Evolutionary conservation across 129 eudicot species (phyloP).

Genomic region (Erigeron canadensis): DNA sequence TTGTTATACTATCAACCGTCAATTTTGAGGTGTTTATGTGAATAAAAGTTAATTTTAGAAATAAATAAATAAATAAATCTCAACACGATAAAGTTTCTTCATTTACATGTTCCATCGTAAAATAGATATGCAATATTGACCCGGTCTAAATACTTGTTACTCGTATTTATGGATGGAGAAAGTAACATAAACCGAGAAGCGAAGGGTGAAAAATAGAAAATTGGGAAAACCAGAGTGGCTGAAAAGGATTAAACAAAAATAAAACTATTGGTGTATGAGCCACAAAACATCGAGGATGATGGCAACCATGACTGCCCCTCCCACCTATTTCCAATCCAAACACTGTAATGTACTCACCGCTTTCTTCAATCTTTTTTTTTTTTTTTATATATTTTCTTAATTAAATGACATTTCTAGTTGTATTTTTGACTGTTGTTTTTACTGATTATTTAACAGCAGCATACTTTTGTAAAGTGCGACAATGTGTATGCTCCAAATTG

Average conservation of each 20-base stretch:
- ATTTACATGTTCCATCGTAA: too few species aligned
- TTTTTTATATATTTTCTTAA: too few species aligned
- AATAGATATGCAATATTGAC: too few species aligned
- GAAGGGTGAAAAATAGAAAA: background rate
- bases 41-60: too few species aligned
- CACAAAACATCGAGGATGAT: conserved; percentile 28
- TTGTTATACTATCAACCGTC: too few species aligned
- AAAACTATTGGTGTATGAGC: conserved; percentile 10
- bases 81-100: too few species aligned
- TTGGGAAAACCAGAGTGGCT: background rate
- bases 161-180: background rate
- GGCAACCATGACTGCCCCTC: conserved; percentile 28
- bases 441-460: conserved; percentile 27
- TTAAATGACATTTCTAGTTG: too few species aligned
- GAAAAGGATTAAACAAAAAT: conserved; percentile 31
- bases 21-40: too few species aligned
- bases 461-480: conserved; percentile 26
- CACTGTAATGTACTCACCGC: conserved; percentile 22
- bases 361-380: conserved; percentile 1
- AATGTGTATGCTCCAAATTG: conserved; percentile 27
- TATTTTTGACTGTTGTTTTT: background rate
- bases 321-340: conserved; percentile 14
- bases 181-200: background rate
- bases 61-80: too few species aligned
- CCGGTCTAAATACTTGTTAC: too few species aligned